Evolutionary conservation across 2,329 filamentous ascomycete genomes (phyloP).

Genomic region (Trichophyton rubrum): DNA sequence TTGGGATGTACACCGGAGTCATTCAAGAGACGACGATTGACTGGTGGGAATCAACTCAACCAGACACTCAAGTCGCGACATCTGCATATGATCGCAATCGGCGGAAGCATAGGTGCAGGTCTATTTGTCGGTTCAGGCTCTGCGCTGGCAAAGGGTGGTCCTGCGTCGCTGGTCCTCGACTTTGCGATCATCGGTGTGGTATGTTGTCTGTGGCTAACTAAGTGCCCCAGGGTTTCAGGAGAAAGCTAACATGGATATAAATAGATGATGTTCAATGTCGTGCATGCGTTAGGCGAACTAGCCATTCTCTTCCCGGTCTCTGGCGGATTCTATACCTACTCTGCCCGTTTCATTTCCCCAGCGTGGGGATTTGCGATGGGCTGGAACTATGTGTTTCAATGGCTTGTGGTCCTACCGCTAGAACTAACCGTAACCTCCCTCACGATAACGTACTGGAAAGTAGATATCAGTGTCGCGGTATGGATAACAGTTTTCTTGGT

Average conservation of each 20-base stretch:
- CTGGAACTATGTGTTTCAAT: conserved; percentile 61
- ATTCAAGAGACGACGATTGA: conserved; percentile 23
- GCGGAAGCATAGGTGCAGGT: conserved; percentile 21
- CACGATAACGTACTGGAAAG: conserved; percentile 61
- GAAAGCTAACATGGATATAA: conserved; percentile 13
- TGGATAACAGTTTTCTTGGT: conserved; percentile 60
- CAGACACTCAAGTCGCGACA: conserved; percentile 22
- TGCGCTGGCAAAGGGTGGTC: conserved; percentile 28
- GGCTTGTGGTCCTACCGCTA: conserved; percentile 67
- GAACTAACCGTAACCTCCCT: conserved; percentile 73
- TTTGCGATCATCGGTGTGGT: conserved; percentile 42
- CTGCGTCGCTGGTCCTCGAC: conserved; percentile 26
- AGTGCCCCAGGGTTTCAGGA: not conserved
- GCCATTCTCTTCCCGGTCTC: conserved; percentile 51
- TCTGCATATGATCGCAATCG: conserved; percentile 31
- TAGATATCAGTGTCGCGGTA: conserved; percentile 25
- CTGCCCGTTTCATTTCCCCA: conserved; percentile 49
- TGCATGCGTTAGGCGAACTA: conserved; percentile 49
- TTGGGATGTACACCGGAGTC: conserved; percentile 29
- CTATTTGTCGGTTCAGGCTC: conserved; percentile 30
- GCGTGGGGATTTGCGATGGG: conserved; percentile 39
- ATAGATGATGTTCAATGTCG: conserved; percentile 45
- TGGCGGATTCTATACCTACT: conserved; percentile 50
- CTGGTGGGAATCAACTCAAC: conserved; percentile 18
- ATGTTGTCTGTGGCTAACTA: not conserved